These are phyloP conservation scores for Sarcodon sp. DNA, from an alignment of 768 basidiomycete species.

Conservation along the genomic window DNA sequence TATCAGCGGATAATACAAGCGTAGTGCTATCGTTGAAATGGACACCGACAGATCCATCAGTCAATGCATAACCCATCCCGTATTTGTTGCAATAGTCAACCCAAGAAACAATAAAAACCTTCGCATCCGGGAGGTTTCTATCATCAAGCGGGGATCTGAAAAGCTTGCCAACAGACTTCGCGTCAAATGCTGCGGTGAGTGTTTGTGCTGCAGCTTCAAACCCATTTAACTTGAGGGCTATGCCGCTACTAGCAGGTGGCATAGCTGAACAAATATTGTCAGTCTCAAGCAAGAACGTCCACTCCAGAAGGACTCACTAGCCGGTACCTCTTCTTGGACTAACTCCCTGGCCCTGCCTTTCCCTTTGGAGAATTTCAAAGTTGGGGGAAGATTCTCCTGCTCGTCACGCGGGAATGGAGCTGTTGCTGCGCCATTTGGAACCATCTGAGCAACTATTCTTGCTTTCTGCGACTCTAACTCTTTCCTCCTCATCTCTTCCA, in stretches of 20 bases:
- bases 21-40: conserved; percentile 95
- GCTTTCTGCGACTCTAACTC: conserved; percentile 88
- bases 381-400: conserved; percentile 20
- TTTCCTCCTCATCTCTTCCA: conserved; percentile 38
- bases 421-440: conserved; percentile 32
- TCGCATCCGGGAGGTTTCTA: conserved; percentile 41
- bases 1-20: conserved; percentile 75
- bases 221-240: conserved; percentile 8
- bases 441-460: conserved; percentile 91
- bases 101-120: conserved; percentile 96
- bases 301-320: neutral
- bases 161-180: conserved; percentile 45
- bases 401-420: conserved; percentile 14
- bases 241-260: neutral
- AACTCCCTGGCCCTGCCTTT: conserved; percentile 7
- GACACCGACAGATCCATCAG: conserved; percentile 89
- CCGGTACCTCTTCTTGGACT: neutral
- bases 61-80: conserved; percentile 98
- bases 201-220: conserved; percentile 56
- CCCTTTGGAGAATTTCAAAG: conserved; percentile 11
- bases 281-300: neutral
- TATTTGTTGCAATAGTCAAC: conserved; percentile 99
- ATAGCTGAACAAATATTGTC: neutral
- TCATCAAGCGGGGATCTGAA: conserved; percentile 56
- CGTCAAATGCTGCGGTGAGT: conserved; percentile 51